phyloP scores from a whole-genome alignment of 1,284 basidiomycete species.

The Puccinia polysora region DNA sequence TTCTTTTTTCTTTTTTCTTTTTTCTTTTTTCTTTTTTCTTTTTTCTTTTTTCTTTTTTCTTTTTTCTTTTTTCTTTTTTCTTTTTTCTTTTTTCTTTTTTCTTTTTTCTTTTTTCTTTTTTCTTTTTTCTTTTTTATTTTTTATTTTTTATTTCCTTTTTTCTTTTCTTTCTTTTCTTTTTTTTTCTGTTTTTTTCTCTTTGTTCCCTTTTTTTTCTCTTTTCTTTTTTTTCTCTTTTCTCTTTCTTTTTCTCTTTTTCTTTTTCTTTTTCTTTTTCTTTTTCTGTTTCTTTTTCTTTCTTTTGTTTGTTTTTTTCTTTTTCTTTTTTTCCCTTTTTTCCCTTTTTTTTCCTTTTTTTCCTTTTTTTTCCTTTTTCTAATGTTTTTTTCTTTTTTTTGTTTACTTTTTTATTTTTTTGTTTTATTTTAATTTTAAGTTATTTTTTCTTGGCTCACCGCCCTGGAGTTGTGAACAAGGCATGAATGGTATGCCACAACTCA shows the following conservation, averaged over 20 bases:
- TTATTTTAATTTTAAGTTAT: no score
- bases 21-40: not conserved
- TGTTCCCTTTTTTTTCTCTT: not conserved
- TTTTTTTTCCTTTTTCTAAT: no score
- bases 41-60: conserved; percentile 1
- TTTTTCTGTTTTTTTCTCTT: not conserved
- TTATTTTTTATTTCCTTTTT: not conserved
- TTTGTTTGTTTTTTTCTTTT: no score
- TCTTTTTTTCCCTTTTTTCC: no score
- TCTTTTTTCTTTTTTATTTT: not conserved
- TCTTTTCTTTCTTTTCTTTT: not conserved
- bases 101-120: not conserved
- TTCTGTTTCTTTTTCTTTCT: no score
- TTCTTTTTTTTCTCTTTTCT: not conserved
- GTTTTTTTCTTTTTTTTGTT: no score
- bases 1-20: not conserved
- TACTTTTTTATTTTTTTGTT: no score
- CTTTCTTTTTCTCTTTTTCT: not conserved
- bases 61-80: not conserved
- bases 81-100: not conserved
- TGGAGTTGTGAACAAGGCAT: no score
- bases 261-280: no score
- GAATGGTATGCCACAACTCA: no score
- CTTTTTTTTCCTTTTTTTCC: no score
- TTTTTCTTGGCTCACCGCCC: no score